Percentiles rank a stretch among this genome's conserved stretches.
Evolutionary conservation across 768 basidiomycete species (phyloP).

Genomic region (Arthromyces matolae): DNA sequence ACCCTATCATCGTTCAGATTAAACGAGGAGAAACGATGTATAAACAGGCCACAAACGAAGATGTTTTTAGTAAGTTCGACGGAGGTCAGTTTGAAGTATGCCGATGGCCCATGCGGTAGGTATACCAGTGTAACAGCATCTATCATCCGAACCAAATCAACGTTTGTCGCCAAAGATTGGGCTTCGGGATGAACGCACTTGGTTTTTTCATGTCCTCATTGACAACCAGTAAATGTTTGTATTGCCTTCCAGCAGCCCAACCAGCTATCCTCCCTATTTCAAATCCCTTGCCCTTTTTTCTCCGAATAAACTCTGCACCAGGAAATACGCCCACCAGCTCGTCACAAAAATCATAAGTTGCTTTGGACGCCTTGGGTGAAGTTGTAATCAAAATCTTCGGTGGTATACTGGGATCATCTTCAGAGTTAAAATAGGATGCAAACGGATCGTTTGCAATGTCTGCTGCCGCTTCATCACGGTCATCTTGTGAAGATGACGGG

Average conservation of each 20-base stretch:
- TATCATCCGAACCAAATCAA: constrained; percentile 28
- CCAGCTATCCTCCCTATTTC: constrained; percentile 88
- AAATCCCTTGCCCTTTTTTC: constrained; percentile 87
- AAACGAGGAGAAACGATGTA: not conserved
- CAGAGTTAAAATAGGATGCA: constrained; percentile 68
- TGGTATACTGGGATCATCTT: constrained; percentile 65
- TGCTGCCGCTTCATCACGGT: constrained; percentile 54
- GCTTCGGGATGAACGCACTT: constrained; percentile 52
- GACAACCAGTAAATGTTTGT: constrained; percentile 85
- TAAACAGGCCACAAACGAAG: constrained; percentile 48
- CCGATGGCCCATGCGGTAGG: constrained; percentile 89
- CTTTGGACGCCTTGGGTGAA: constrained; percentile 80
- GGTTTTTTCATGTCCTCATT: constrained; percentile 95
- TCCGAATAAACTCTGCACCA: constrained; percentile 82
- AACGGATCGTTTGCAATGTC: constrained; percentile 77
- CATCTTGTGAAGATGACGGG: constrained; percentile 34
- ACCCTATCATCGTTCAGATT: constrained; percentile 46
- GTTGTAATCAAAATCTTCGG: constrained; percentile 92
- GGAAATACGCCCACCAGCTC: constrained; percentile 88
- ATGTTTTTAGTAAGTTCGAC: constrained; percentile 84
- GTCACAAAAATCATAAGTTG: constrained; percentile 90
- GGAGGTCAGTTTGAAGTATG: constrained; percentile 92
- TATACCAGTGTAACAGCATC: constrained; percentile 92
- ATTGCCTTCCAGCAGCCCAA: constrained; percentile 89
- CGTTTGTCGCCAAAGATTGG: not conserved